Evolutionary conservation across 768 basidiomycete species (phyloP).

Genomic region (Xerocomus brunneocitrinus): DNA sequence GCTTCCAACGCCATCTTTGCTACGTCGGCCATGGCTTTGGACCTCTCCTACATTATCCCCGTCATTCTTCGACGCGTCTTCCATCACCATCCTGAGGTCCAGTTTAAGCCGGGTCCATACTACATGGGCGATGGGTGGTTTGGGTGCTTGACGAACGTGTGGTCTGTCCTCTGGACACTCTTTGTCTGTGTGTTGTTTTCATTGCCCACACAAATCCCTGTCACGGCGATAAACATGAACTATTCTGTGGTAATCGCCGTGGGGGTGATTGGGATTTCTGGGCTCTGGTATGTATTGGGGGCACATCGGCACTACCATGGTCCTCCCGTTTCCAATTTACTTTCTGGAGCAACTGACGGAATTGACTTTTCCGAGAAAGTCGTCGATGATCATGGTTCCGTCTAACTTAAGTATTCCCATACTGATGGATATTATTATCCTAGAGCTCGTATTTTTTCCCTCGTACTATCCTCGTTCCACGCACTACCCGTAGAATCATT

Average conservation of each 20-base stretch:
- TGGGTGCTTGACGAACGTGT: slow-evolving; percentile 42
- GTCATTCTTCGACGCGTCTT: slow-evolving; percentile 49
- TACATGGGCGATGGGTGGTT: slow-evolving; percentile 51
- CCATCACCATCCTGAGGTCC: slow-evolving; percentile 52
- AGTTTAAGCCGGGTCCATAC: slow-evolving; percentile 57
- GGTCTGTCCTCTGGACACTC: slow-evolving; percentile 42
- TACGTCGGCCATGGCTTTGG: slow-evolving; percentile 49
- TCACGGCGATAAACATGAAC: slow-evolving; percentile 48
- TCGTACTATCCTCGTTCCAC: no score
- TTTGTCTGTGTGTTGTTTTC: slow-evolving; percentile 47
- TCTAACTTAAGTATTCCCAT: background rate
- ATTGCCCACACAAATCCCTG: slow-evolving; percentile 47
- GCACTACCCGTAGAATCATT: background rate
- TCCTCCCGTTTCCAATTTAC: slow-evolving; percentile 56
- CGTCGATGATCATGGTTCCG: background rate
- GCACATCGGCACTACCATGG: slow-evolving; percentile 56
- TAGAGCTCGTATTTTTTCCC: background rate
- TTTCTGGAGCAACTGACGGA: background rate
- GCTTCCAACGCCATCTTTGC: slow-evolving; percentile 57
- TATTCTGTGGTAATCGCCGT: slow-evolving; percentile 39
- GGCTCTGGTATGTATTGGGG: slow-evolving; percentile 49
- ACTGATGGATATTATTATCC: background rate
- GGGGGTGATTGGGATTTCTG: slow-evolving; percentile 22
- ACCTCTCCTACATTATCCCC: slow-evolving; percentile 56
- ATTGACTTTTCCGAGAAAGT: background rate